Conservation (phyloP, 2,329 filamentous ascomycete genomes). For the Herpotrichia juniperi region DNA sequence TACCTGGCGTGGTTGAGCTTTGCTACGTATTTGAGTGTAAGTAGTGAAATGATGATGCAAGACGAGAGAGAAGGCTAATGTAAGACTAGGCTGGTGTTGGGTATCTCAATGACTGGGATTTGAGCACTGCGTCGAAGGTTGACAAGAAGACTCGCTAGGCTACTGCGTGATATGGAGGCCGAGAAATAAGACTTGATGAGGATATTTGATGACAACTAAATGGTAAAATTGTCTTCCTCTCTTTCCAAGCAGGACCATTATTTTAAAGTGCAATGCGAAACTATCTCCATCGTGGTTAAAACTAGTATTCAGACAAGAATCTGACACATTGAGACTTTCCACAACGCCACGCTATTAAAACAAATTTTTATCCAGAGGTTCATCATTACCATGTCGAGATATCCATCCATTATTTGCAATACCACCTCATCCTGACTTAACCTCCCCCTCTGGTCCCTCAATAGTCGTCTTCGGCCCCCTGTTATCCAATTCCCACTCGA, state of each 20-base stretch:
- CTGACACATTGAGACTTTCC: not conserved
- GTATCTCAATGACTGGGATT: constrained; percentile 9
- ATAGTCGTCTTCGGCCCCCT: constrained; percentile 14
- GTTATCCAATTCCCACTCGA: constrained; percentile 7
- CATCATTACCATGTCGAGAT: no score
- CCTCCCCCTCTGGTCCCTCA: constrained; percentile 15
- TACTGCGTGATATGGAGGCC: no score
- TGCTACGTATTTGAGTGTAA: constrained; percentile 80
- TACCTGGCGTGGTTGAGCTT: constrained; percentile 89
- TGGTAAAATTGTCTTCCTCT: no score
- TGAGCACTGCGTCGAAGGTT: constrained; percentile 22
- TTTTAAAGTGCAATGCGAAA: no score
- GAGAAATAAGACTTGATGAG: no score
- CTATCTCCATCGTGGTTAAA: no score
- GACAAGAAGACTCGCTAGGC: not conserved
- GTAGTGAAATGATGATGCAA: constrained; percentile 10
- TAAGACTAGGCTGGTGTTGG: not conserved
- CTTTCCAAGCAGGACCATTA: no score
- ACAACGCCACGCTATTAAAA: not conserved
- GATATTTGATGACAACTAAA: no score
- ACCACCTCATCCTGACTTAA: not conserved
- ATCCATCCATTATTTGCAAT: not conserved
- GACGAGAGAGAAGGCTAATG: not conserved
- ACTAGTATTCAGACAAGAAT: not conserved
- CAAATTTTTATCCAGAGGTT: not conserved